Evolutionary conservation across 345 rosid genomes (phyloP).

Genomic region (Citrus mangshanensis): DNA sequence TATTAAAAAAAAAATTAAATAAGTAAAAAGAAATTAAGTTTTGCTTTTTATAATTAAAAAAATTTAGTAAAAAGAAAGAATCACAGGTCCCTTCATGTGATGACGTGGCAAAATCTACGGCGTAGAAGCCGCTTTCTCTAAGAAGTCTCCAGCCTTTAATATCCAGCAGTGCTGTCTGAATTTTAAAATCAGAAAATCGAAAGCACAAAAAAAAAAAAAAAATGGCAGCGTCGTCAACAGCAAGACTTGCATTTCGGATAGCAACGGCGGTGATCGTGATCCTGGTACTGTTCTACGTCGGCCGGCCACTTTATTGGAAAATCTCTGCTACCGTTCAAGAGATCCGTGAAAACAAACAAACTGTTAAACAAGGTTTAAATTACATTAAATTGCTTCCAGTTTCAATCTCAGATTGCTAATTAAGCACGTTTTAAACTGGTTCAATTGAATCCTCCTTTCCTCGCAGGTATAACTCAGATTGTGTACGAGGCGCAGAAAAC

Average conservation of each 20-base stretch:
- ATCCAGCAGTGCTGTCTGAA: neutral
- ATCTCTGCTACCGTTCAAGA: constrained; percentile 90
- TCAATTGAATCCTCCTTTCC: neutral
- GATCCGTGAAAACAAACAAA: constrained; percentile 74
- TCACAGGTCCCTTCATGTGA: too few relatives aligned
- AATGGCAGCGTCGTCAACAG: constrained; percentile 25
- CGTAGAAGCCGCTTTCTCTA: neutral
- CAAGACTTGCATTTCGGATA: constrained; percentile 44
- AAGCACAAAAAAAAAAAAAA: neutral
- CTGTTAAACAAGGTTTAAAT: constrained; percentile 62
- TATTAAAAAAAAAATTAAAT: too few relatives aligned
- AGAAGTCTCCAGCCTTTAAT: neutral
- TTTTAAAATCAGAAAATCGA: neutral
- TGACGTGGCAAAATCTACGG: constrained; percentile 3
- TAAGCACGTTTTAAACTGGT: too few relatives aligned
- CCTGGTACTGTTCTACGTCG: constrained; percentile 56
- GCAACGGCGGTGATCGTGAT: constrained; percentile 26
- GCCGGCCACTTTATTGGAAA: constrained; percentile 92
- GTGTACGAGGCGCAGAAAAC: constrained; percentile 73
- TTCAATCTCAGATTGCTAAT: neutral
- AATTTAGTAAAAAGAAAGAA: too few relatives aligned
- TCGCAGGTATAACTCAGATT: constrained; percentile 61
- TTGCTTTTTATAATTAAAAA: too few relatives aligned
- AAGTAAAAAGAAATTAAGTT: too few relatives aligned
- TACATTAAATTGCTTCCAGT: neutral